Evolutionary conservation across 2,329 filamentous ascomycete species (phyloP).

Genomic region (Ascochyta viciae-villosae): DNA sequence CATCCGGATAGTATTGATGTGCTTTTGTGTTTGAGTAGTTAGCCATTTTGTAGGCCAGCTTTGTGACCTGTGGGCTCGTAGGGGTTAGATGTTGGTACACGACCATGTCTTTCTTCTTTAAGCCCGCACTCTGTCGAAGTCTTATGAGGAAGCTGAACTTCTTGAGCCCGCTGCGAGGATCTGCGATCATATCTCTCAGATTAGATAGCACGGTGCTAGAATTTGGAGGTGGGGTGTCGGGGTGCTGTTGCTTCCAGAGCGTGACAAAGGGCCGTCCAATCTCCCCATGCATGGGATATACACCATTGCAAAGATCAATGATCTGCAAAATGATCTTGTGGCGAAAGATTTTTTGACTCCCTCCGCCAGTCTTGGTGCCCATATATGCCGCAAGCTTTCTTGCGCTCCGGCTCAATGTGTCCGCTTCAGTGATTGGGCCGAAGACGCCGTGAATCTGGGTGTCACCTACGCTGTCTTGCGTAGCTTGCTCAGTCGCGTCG

Average conservation of each 20-base stretch:
- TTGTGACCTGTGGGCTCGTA: slow-evolving; percentile 54
- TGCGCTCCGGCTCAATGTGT: slow-evolving; percentile 7
- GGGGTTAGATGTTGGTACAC: slow-evolving; percentile 55
- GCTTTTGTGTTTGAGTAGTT: slow-evolving; percentile 43
- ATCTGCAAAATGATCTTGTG: slow-evolving; percentile 62
- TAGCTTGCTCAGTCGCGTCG: not conserved
- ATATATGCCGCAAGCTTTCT: slow-evolving; percentile 13
- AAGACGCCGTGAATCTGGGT: slow-evolving; percentile 15
- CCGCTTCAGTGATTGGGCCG: slow-evolving; percentile 15
- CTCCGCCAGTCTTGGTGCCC: slow-evolving; percentile 28
- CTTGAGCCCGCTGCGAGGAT: slow-evolving; percentile 56
- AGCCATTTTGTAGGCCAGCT: slow-evolving; percentile 60
- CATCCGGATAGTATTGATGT: slow-evolving; percentile 42
- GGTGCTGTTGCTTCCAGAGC: slow-evolving; percentile 57
- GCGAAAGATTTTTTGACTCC: slow-evolving; percentile 28
- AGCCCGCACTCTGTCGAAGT: slow-evolving; percentile 29
- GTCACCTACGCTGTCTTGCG: not conserved
- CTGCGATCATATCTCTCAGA: slow-evolving; percentile 58
- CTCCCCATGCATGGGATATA: slow-evolving; percentile 62
- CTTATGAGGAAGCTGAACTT: slow-evolving; percentile 50
- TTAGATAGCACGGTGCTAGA: slow-evolving; percentile 59
- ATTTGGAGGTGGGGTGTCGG: slow-evolving; percentile 56
- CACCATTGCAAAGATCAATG: slow-evolving; percentile 60
- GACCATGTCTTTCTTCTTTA: slow-evolving; percentile 60
- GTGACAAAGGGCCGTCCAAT: slow-evolving; percentile 63